These are phyloP conservation scores for Tilletiopsis washingtonensis DNA, from an alignment of 1,284 basidiomycete genomes.

Conservation along the genomic window DNA sequence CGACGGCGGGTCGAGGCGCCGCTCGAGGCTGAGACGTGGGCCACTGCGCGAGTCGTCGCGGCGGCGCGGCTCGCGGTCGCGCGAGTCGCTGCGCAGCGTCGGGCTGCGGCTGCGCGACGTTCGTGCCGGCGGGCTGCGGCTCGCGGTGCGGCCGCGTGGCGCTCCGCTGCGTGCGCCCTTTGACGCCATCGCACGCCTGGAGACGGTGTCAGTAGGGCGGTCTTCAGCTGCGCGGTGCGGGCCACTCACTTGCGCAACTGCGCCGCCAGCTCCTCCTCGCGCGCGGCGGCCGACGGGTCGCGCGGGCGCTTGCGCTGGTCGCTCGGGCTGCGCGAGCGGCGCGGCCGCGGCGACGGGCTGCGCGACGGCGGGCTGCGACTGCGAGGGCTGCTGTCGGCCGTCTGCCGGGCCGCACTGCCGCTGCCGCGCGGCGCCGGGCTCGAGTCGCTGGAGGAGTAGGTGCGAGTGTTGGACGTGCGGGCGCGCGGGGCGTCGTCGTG, in stretches of 20 bases:
- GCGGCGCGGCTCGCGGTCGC: slow-evolving; percentile 3
- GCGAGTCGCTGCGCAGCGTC: slow-evolving; percentile 8
- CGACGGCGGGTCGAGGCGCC: neutral
- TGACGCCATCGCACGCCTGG: slow-evolving; percentile 4
- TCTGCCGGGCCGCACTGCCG: neutral
- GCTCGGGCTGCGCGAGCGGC: neutral
- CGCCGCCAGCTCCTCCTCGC: slow-evolving; percentile 40
- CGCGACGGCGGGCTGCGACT: neutral
- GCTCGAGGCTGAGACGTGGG: slow-evolving; percentile 10
- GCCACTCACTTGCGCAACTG: slow-evolving; percentile 34
- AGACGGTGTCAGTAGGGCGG: slow-evolving; percentile 4
- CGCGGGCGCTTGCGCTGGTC: neutral
- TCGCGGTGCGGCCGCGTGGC: slow-evolving; percentile 5
- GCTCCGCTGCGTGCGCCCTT: neutral
- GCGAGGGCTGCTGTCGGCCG: neutral
- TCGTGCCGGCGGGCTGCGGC: slow-evolving; percentile 1
- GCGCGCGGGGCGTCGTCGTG: no score
- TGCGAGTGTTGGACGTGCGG: neutral
- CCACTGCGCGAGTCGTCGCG: slow-evolving; percentile 19
- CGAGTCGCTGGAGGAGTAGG: neutral
- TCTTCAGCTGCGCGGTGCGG: no score
- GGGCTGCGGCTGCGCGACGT: neutral
- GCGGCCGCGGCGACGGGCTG: neutral
- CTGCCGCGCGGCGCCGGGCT: neutral
- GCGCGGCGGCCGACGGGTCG: slow-evolving; percentile 7